phyloP scores from a whole-genome alignment of 2,329 filamentous ascomycete species.

The Cladosporium sp. region DNA sequence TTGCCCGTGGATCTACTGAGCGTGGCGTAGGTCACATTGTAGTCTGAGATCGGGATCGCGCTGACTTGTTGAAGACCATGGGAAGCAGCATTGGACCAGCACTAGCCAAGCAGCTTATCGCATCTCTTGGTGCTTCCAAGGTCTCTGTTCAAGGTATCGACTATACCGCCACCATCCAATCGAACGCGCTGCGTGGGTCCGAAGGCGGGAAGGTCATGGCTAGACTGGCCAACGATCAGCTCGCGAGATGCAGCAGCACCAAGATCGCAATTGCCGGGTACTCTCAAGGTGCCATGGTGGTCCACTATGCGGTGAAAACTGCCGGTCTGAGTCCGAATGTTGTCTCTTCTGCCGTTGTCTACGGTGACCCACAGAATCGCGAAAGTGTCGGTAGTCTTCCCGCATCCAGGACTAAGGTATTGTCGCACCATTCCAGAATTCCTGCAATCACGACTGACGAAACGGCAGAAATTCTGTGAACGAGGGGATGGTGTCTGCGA shows the following conservation, averaged over 20 bases:
- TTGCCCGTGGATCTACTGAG: constrained; percentile 59
- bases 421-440: background rate
- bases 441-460: background rate
- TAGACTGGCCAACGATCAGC: constrained; percentile 27
- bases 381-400: constrained; percentile 29
- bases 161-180: constrained; percentile 47
- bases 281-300: constrained; percentile 32
- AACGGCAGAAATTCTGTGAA: background rate
- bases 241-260: constrained; percentile 31
- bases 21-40: constrained; percentile 33
- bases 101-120: constrained; percentile 51
- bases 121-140: constrained; percentile 45
- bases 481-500: constrained; percentile 35
- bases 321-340: constrained; percentile 19
- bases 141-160: constrained; percentile 58
- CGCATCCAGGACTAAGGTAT: constrained; percentile 22
- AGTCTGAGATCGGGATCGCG: background rate
- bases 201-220: constrained; percentile 30
- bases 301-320: constrained; percentile 29
- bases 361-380: constrained; percentile 36
- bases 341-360: constrained; percentile 32
- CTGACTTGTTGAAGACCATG: constrained; percentile 43
- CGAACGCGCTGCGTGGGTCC: constrained; percentile 26
- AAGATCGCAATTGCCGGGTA: constrained; percentile 34
- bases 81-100: constrained; percentile 54